Evolutionary conservation across 2,329 filamentous ascomycete species (phyloP).

Genomic region (Simplicillium aogashimaense): DNA sequence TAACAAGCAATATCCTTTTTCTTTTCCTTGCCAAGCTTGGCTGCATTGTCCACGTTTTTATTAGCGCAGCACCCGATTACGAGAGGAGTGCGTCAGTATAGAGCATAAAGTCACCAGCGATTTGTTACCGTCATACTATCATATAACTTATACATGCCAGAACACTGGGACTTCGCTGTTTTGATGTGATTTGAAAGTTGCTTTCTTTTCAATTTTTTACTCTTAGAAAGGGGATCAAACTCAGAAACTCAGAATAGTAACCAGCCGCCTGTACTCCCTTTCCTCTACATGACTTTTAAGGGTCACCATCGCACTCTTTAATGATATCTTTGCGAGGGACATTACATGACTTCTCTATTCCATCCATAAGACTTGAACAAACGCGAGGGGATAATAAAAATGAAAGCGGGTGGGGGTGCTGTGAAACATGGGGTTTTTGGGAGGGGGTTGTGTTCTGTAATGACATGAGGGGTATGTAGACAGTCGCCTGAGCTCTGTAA

Average conservation of each 20-base stretch:
- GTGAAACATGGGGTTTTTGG: slow-evolving; percentile 1
- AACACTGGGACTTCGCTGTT: too few species aligned
- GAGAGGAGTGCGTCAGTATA: too few species aligned
- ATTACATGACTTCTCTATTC: slow-evolving; percentile 32
- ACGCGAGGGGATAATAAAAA: slow-evolving; percentile 3
- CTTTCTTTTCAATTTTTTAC: too few species aligned
- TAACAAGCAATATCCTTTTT: too few species aligned
- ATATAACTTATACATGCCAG: too few species aligned
- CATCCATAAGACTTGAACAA: slow-evolving; percentile 11
- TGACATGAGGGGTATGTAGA: slow-evolving; percentile 9
- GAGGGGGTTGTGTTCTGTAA: slow-evolving; percentile 5
- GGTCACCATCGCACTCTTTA: slow-evolving; percentile 21
- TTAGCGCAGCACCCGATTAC: too few species aligned
- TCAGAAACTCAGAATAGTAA: background rate
- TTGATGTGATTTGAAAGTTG: too few species aligned
- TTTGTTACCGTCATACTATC: too few species aligned
- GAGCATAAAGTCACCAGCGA: too few species aligned
- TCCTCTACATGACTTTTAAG: slow-evolving; percentile 30
- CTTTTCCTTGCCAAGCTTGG: too few species aligned
- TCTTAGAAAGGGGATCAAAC: slow-evolving; percentile 9
- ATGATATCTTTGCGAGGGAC: slow-evolving; percentile 14
- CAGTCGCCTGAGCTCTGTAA: background rate
- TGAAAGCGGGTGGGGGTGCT: slow-evolving; percentile 6
- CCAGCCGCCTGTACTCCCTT: slow-evolving; percentile 23
- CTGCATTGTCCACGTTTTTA: too few species aligned